A percentile compares a stretch with the other conserved stretches of the same genome.
phyloP scores from a whole-genome alignment of 306 rosid genomes.

The Nissolia schottii region DNA sequence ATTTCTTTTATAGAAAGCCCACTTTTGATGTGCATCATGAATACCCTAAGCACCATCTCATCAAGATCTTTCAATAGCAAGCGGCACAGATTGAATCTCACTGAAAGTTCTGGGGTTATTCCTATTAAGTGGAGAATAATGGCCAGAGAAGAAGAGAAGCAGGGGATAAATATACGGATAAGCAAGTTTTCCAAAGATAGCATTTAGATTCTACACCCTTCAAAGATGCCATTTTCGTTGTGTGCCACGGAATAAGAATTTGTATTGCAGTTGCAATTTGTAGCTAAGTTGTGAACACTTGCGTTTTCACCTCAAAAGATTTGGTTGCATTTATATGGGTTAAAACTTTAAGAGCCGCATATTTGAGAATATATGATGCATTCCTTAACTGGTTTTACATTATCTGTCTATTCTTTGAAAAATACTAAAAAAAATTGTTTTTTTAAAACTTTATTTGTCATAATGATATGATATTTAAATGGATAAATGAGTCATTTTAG shows the following conservation, averaged over 20 bases:
- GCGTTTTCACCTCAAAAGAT: constrained; percentile 4
- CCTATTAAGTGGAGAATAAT: constrained; percentile 18
- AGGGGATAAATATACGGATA: background rate
- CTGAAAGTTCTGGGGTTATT: constrained; percentile 12
- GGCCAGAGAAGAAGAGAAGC: background rate
- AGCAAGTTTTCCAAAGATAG: constrained; percentile 3
- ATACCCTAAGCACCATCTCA: background rate
- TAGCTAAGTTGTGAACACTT: constrained; percentile 1
- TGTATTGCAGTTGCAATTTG: background rate
- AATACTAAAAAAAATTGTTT: no score
- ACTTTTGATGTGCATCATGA: background rate
- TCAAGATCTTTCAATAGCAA: background rate
- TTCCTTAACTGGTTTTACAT: constrained; percentile 3
- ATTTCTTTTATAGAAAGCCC: background rate
- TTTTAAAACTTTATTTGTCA: no score
- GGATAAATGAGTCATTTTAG: no score
- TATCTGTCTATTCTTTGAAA: background rate
- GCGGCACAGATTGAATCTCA: constrained; percentile 20
- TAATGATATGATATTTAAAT: no score
- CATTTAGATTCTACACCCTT: background rate
- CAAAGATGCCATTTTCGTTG: constrained; percentile 11
- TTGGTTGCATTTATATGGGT: background rate
- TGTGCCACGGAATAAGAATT: constrained; percentile 20
- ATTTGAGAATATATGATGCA: constrained; percentile 2
- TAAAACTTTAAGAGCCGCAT: background rate